Evolutionary conservation across 164 flowering plant genomes (phyloP).

Genomic region (Amborella trichopoda): DNA sequence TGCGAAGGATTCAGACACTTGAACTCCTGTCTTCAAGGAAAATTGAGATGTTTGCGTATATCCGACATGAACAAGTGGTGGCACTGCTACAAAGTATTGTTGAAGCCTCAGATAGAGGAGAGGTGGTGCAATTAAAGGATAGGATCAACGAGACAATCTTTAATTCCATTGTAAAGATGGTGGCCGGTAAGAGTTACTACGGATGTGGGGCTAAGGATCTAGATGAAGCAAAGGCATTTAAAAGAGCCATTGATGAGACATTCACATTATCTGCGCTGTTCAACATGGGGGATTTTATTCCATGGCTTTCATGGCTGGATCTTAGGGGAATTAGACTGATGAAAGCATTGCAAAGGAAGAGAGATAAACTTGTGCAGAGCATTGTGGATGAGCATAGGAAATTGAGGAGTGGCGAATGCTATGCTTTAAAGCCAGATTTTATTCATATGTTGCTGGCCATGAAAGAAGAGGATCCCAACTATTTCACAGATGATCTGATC

Average conservation of each 20-base stretch:
- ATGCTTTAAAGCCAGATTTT: too few species aligned
- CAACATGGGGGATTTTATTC: too few species aligned
- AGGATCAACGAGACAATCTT: too few species aligned
- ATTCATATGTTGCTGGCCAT: too few species aligned
- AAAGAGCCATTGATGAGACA: slow-evolving; percentile 1
- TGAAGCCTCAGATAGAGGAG: too few species aligned
- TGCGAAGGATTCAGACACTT: slow-evolving; percentile 17
- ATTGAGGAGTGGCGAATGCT: too few species aligned
- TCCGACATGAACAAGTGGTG: slow-evolving; percentile 17
- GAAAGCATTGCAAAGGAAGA: slow-evolving; percentile 1
- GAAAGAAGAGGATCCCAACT: too few species aligned
- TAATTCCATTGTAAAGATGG: slow-evolving; percentile 12
- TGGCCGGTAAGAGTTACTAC: slow-evolving; percentile 15
- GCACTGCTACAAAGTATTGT: slow-evolving; percentile 1
- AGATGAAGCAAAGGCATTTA: slow-evolving; percentile 13
- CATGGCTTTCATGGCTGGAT: too few species aligned
- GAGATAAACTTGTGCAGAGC: slow-evolving; percentile 13
- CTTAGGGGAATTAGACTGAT: slow-evolving; percentile 9
- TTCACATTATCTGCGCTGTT: not conserved
- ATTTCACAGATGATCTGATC: too few species aligned
- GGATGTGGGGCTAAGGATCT: slow-evolving; percentile 8
- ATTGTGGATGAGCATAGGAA: too few species aligned
- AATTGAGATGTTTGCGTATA: slow-evolving; percentile 8
- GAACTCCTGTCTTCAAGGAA: slow-evolving; percentile 19
- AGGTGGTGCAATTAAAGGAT: too few species aligned